Conservation (phyloP, 148 eudicot genomes). For the Hydrangea macrophylla region DNA sequence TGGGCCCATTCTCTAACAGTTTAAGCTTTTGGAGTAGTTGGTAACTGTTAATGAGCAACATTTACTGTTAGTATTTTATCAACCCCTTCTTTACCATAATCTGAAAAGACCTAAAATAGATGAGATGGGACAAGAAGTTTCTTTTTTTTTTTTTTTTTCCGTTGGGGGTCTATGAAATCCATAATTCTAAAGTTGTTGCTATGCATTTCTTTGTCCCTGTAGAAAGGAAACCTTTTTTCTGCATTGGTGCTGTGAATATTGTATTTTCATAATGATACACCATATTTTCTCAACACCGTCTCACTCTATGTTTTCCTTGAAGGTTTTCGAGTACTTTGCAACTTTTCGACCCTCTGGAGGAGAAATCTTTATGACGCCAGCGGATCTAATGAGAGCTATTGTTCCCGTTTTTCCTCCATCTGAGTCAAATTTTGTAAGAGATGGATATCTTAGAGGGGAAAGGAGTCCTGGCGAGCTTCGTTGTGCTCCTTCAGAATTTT, state of each 20-base stretch:
- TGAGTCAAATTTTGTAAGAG: slow-evolving; percentile 54
- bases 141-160: too few species aligned
- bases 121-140: too few species aligned
- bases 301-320: slow-evolving; percentile 16
- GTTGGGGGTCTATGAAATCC: too few species aligned
- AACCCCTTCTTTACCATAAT: too few species aligned
- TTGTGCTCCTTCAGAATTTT: slow-evolving; percentile 53
- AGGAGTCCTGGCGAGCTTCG: slow-evolving; percentile 54
- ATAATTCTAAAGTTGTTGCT: not conserved
- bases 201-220: not conserved
- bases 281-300: not conserved
- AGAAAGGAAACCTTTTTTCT: not conserved
- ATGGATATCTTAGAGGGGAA: slow-evolving; percentile 59
- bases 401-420: slow-evolving; percentile 75
- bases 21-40: too few species aligned
- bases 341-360: slow-evolving; percentile 39
- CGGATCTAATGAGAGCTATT: slow-evolving; percentile 71
- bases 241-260: not conserved
- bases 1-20: too few species aligned
- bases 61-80: too few species aligned
- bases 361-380: slow-evolving; percentile 59
- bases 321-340: slow-evolving; percentile 69
- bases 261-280: not conserved
- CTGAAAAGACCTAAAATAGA: too few species aligned
- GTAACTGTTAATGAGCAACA: too few species aligned